Base-by-base conservation (phyloP, 2,329 filamentous ascomycete genomes). In the Arthrobotrys iridis region DNA sequence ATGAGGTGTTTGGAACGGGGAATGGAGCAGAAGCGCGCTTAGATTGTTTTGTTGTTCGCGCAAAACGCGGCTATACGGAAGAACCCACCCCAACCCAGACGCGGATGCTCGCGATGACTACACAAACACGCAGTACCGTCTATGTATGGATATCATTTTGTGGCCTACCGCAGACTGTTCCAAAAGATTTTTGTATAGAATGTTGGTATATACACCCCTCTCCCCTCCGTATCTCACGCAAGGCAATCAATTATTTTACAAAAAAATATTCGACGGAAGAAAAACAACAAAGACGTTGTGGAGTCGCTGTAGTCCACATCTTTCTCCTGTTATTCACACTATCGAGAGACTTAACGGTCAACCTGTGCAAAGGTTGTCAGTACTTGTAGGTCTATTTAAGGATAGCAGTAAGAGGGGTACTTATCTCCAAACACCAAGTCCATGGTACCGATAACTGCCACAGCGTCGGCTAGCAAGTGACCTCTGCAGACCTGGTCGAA, bases 401-500 rank as follows among this genome's bases (percentile, higher is more conserved):
- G 28, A 28, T 28, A 6, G 4, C 10, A 40, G 11, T 10, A 13
- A 46, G 18, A 11, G 18, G n/a, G 28, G 40, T 58, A 66, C 43
- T 68, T 64, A 73, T 86, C 86, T 88, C 93, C 93, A 83, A 95
- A 94, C 86, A 94, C 91, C 82, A 95, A 84, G 88, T 93, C 91
- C 91, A 93, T 93, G 60, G 91, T 91, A 82, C 89, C 91, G 80
- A 83, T 83, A 82, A 80, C 60, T 40, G 95, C 96, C 57, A 99
- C 95, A 24, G 94, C 95, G 83, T 99, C 95, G 76, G 96, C 95
- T 80, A 99, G 85, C 83, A 99, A 84, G 85, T 99, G 96, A 30
- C 95, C 95, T 84, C 92, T 91, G 78, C 90, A 90, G 66, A 99
- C 87, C 81, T 98, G 94, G 83, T 99, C 95, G 83, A 99, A 97